phyloP scores from a whole-genome alignment of 2,329 filamentous ascomycete species.

The Ceratocystiopsis sp. region DNA sequence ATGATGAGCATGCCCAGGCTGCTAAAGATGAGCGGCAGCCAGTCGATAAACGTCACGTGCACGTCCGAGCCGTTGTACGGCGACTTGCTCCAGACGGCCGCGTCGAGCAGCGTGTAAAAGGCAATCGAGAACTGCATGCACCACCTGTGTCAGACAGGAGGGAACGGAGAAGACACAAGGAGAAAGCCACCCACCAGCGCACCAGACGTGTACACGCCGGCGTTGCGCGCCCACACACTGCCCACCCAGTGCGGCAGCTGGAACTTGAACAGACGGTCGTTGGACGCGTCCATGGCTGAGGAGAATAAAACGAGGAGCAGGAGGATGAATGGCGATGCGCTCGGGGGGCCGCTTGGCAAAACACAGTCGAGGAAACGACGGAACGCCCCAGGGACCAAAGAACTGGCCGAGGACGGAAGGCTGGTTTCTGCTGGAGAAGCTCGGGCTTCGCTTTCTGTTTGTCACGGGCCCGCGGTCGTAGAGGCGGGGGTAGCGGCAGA shows the following conservation, averaged over 20 bases:
- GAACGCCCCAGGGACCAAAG: too few species aligned
- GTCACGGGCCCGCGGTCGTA: too few species aligned
- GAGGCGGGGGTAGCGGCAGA: too few species aligned
- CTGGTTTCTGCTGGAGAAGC: too few species aligned
- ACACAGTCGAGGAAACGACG: too few species aligned
- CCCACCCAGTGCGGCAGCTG: constrained; percentile 49
- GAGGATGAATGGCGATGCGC: background rate
- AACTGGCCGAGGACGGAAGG: too few species aligned
- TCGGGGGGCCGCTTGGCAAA: background rate
- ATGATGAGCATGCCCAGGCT: constrained; percentile 54
- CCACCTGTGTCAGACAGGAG: background rate
- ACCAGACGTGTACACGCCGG: constrained; percentile 45
- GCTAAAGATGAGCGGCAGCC: constrained; percentile 51
- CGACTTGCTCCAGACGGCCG: constrained; percentile 49
- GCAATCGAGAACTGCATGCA: constrained; percentile 44
- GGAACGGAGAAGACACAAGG: background rate
- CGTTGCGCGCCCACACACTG: constrained; percentile 44
- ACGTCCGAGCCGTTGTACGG: constrained; percentile 39
- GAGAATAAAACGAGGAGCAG: too few species aligned
- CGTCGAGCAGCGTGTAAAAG: constrained; percentile 52
- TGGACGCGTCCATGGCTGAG: constrained; percentile 20
- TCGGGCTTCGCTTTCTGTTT: too few species aligned
- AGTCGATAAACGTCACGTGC: constrained; percentile 52
- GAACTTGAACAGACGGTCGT: constrained; percentile 53
- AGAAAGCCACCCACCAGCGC: constrained; percentile 34